Evolutionary conservation across 148 eudicot genomes (phyloP).

Genomic region (Dianthus caryophyllus): DNA sequence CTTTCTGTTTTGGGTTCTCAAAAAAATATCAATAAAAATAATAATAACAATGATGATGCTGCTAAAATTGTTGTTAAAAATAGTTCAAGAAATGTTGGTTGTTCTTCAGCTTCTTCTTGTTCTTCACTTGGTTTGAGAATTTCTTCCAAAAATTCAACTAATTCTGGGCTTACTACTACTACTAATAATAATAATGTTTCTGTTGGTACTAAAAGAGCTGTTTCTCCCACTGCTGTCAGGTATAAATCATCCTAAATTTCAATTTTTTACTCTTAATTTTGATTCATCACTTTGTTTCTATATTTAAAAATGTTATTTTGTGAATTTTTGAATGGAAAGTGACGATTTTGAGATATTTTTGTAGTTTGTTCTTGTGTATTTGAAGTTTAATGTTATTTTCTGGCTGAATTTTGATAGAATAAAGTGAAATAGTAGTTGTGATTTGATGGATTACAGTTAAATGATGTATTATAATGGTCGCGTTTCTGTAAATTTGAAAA

Average conservation of each 20-base stretch:
- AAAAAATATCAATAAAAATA: slow-evolving; percentile 5
- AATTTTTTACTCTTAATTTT: neutral
- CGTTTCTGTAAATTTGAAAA: too few species aligned
- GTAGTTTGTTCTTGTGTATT: too few species aligned
- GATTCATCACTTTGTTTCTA: neutral
- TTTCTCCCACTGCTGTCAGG: slow-evolving; percentile 58
- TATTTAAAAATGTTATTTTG: neutral
- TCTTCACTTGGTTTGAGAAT: slow-evolving; percentile 36
- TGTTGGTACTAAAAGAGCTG: slow-evolving; percentile 63
- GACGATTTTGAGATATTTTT: too few species aligned
- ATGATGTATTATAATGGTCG: too few species aligned
- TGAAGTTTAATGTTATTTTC: too few species aligned
- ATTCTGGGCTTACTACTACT: neutral
- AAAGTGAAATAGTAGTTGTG: too few species aligned
- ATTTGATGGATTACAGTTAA: too few species aligned
- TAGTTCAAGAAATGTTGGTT: slow-evolving; percentile 31
- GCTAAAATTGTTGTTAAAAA: neutral
- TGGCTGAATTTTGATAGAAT: too few species aligned
- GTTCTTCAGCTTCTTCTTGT: slow-evolving; percentile 46
- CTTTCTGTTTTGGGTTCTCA: neutral
- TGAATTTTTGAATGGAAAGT: too few species aligned
- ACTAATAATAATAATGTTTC: slow-evolving; percentile 19
- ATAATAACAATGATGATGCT: slow-evolving; percentile 1
- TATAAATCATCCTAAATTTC: too few species aligned
- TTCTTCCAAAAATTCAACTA: slow-evolving; percentile 2